Evolutionary conservation across 805 yeast genomes (phyloP), one percentile per base, ranked within the genome.

Genomic region (Kuraishia molischiana): DNA sequence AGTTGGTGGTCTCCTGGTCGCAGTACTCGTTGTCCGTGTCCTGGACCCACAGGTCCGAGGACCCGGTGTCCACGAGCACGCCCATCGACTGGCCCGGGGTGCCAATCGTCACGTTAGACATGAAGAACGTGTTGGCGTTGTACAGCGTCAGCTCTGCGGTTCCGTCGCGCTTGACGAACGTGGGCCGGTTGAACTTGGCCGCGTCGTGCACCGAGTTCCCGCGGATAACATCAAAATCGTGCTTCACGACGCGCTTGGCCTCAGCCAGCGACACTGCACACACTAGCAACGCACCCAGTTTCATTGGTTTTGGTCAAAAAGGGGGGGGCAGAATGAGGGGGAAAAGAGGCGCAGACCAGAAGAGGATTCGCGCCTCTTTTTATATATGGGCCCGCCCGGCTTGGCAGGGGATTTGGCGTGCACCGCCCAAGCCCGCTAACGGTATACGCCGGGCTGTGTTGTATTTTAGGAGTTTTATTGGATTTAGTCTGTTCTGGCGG

Each of bases 41-140:
- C 41, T 72, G 64, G 18, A 80, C 73, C 85, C 85, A 80, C 18
- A 83, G 57, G 52, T 82, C 90, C 0, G 84, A 69, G 0, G 87
- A 79, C 2, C 90, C 92, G 1, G 89, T 82, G 49, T 82, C 92
- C n/a, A 82, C 52, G 29, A 78, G 53, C 8, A 80, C 74, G 8
- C 62, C 62, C 4, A 80, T 61, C n/a, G 60, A 53, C 47, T 79
- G 80, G 1, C 62, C 50, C 1, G 78, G 69, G 0, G 84, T 71
- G 3, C 92, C 90, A 17, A 82, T 51, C 19, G 54, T 47, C 24
- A 74, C 41, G 4, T 57, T 58, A 2, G 67, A 71, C 15, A 70
- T 56, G 45, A 71, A 74, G 43, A 71, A 74, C 5, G 63, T 53
- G 11, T 49, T 43, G 37, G 62, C 58, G 43, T 72, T 72, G 8